Evolutionary conservation across 331 rosid species (phyloP), one percentile per base, ranked within the genome.

Genomic region (Malus hybrid): DNA sequence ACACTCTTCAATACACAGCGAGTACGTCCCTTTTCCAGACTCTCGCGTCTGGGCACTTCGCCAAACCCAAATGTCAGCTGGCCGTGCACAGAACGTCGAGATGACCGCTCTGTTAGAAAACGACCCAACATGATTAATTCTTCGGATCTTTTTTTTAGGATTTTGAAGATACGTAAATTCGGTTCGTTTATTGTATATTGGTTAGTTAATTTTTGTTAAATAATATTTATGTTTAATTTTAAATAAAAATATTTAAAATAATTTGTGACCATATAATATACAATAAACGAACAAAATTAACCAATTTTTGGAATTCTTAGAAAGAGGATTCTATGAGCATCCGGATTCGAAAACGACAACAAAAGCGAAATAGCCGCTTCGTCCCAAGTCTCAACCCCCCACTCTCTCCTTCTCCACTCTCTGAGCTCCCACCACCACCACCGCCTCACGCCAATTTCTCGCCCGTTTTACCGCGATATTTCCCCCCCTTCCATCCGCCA

Each of bases 401-500:
- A 52, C 62, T 46, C 18, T 10, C 64, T 59, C 15, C 64, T 22
- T 27, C 29, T 11, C 31, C 0, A 59, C 74, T 10, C 67, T 50
- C 33, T 42, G 28, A 50, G 10, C 28, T 36, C 54, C 24, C 73
- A 56, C 27, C 63, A 80, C 78, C 82, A 79, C 73, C 28, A 64
- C 69, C 33, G 68, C 39, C 61, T 65, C 36, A n/a, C 27, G 10
- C 29, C 60, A 71, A 22, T 70, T 34, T 82, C 85, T 80, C 82
- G 80, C 63, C 63, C 46, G 4, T 8, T 9, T 22, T 29, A n/a
- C 62, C 80, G 67, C 86, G 90, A 84, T 78, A 86, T 76, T 81
- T 82, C 78, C 63, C 42, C 27, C 55, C 55, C 56, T n/a, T 2
- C 20, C 57, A 52, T 59, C 65, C 85, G 50, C 76, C 61, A 57